Evolutionary conservation across 2,329 filamentous ascomycete genomes (phyloP).

Genomic region (Hypoxylon sp.): DNA sequence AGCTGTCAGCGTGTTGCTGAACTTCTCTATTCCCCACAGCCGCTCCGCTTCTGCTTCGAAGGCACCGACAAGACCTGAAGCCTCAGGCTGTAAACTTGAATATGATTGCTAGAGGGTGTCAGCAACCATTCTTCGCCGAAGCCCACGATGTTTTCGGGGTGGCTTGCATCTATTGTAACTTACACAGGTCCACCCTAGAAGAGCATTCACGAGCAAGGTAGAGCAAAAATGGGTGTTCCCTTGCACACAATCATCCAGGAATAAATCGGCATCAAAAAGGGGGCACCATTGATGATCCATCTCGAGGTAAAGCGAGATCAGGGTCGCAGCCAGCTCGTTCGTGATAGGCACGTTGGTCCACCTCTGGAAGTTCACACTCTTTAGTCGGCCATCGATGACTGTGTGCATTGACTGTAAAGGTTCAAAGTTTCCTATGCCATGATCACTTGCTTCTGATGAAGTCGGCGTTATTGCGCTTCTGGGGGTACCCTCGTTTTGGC

Average conservation of each 20-base stretch:
- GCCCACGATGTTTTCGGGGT: background rate
- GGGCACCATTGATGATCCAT: slow-evolving; percentile 44
- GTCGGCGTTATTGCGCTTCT: slow-evolving; percentile 8
- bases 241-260: slow-evolving; percentile 36
- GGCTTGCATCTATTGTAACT: slow-evolving; percentile 17
- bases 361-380: slow-evolving; percentile 29
- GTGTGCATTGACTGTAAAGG: slow-evolving; percentile 30
- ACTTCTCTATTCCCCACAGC: slow-evolving; percentile 41
- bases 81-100: slow-evolving; percentile 39
- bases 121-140: background rate
- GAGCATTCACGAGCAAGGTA: slow-evolving; percentile 36
- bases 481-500: slow-evolving; percentile 14
- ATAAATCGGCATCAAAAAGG: slow-evolving; percentile 45
- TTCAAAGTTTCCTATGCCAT: slow-evolving; percentile 20
- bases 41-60: slow-evolving; percentile 41
- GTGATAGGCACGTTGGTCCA: slow-evolving; percentile 42
- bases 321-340: slow-evolving; percentile 39
- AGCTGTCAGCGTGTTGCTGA: slow-evolving; percentile 40
- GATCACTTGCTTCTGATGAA: slow-evolving; percentile 8
- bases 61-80: slow-evolving; percentile 13
- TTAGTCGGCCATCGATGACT: slow-evolving; percentile 36
- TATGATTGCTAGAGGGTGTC: slow-evolving; percentile 40
- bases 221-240: slow-evolving; percentile 41
- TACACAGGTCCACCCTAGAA: slow-evolving; percentile 43
- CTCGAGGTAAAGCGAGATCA: slow-evolving; percentile 42